A percentile compares a stretch with the other conserved stretches of the same genome.
phyloP scores from a whole-genome alignment of 441 rosid species.

The Pelargonium myrrhifolium region DNA sequence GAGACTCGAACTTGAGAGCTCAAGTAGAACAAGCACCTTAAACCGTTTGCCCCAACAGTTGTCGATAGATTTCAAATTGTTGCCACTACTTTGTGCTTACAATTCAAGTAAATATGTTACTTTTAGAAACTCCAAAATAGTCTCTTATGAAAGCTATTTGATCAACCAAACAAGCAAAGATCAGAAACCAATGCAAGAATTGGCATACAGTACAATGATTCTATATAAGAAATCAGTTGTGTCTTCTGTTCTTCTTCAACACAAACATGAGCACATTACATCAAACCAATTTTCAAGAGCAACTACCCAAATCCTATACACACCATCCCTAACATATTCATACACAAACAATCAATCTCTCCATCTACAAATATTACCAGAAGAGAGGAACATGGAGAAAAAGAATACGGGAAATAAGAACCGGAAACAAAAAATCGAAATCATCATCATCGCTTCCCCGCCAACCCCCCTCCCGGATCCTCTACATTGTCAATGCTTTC shows the following conservation, averaged over 20 bases:
- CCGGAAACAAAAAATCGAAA: conserved; percentile 2
- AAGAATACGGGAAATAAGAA: background rate
- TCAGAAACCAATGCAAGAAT: no score
- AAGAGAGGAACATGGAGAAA: background rate
- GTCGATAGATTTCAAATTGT: no score
- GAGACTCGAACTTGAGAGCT: no score
- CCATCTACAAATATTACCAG: conserved; percentile 24
- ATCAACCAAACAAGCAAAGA: no score
- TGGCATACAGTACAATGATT: no score
- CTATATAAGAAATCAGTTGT: no score
- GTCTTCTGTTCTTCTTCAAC: background rate
- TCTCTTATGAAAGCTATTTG: no score
- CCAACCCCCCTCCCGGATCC: conserved; percentile 19
- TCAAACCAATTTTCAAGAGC: conserved; percentile 17
- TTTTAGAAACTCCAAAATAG: no score
- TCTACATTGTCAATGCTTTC: conserved; percentile 33
- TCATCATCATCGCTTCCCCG: conserved; percentile 11
- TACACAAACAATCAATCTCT: conserved; percentile 31
- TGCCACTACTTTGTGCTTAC: no score
- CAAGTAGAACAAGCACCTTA: no score
- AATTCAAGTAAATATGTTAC: no score
- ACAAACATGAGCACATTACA: background rate
- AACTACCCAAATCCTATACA: conserved; percentile 29
- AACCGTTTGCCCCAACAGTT: no score
- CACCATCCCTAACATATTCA: conserved; percentile 25